phyloP scores from a whole-genome alignment of 2,329 filamentous ascomycete species.

The Botrytis deweyae region DNA sequence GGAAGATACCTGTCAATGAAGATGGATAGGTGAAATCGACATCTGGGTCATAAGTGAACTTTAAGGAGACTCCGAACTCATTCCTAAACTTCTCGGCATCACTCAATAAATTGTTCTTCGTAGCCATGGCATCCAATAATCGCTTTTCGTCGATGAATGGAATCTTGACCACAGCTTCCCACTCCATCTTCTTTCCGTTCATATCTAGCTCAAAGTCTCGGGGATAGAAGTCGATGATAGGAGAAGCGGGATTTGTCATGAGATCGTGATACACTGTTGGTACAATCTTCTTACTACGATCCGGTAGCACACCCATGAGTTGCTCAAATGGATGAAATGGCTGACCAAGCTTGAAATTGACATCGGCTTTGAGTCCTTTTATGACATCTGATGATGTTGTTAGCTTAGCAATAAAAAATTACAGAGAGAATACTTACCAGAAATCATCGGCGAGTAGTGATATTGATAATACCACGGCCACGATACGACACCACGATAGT shows the following conservation, averaged over 20 bases:
- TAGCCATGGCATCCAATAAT: slow-evolving; percentile 79
- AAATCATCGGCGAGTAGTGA: slow-evolving; percentile 97
- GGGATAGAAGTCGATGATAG: slow-evolving; percentile 97
- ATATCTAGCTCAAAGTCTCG: slow-evolving; percentile 96
- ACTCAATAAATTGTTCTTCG: slow-evolving; percentile 75
- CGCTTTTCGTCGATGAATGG: slow-evolving; percentile 95
- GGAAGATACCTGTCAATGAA: slow-evolving; percentile 85
- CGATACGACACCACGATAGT: slow-evolving; percentile 93
- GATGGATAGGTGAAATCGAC: slow-evolving; percentile 83
- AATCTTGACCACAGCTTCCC: slow-evolving; percentile 98
- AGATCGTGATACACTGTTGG: slow-evolving; percentile 82
- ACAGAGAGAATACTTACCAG: slow-evolving; percentile 50
- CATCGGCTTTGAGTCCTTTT: slow-evolving; percentile 80
- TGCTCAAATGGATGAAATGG: slow-evolving; percentile 95
- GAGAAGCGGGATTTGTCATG: slow-evolving; percentile 87
- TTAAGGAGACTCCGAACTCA: slow-evolving; percentile 85
- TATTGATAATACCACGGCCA: slow-evolving; percentile 99
- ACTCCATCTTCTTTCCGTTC: slow-evolving; percentile 99
- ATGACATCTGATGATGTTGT: slow-evolving; percentile 65
- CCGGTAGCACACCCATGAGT: slow-evolving; percentile 95
- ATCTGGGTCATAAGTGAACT: slow-evolving; percentile 82
- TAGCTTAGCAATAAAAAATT: slow-evolving; percentile 30
- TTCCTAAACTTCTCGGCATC: slow-evolving; percentile 80
- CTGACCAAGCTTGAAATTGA: slow-evolving; percentile 91
- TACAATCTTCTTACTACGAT: slow-evolving; percentile 96